Base-by-base conservation (phyloP, 768 basidiomycete genomes). In the Lentinula aciculospora region DNA sequence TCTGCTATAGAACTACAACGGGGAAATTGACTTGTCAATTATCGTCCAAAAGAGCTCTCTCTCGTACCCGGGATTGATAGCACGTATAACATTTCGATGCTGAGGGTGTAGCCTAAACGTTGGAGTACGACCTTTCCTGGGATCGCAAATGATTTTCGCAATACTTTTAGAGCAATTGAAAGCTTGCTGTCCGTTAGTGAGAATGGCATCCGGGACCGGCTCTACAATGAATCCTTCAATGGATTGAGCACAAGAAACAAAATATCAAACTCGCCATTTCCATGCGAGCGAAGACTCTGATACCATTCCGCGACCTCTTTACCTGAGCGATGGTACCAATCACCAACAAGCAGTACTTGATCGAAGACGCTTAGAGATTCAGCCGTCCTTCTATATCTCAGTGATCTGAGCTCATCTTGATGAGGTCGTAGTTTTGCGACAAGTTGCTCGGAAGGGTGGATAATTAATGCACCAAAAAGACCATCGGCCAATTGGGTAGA, bases 281-380 rank as follows among this genome's bases (percentile, higher is more conserved):
- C 57, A 32, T 31, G 40, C 25, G 49, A 51, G 37, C 57, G 57
- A 17, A 51, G 39, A 46, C 57, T 58, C 53, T 58, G 49, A 40
- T 19, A 58, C 57, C 57, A 58, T 9, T 53, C 44, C 21, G n/a
- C 10, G 3, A 53, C 46, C 32, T 58, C 34, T 5, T 28, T 53
- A 1, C 37, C 57, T 31, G 48, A 32, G n/a, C 57, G 57, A 50
- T 58, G 49, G 17, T 58, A 58, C 57, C 57, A 58, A 25, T 58
- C 57, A 3, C 51, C 49, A 25, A 58, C 17, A 21, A 58, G 48
- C 40, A 58, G 42, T 4, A 58, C 17, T 28, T 51, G 49, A 9
- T 58, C 57, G 21, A 39, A 23, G 4, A 57, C 37, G 17, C 6
- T 13, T 12, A 32, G 13, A 8, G 10, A 9, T 6, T 42, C 28